Evolutionary conservation across 2,329 filamentous ascomycete genomes (phyloP).

Genomic region (Dactylellina parvicollis): DNA sequence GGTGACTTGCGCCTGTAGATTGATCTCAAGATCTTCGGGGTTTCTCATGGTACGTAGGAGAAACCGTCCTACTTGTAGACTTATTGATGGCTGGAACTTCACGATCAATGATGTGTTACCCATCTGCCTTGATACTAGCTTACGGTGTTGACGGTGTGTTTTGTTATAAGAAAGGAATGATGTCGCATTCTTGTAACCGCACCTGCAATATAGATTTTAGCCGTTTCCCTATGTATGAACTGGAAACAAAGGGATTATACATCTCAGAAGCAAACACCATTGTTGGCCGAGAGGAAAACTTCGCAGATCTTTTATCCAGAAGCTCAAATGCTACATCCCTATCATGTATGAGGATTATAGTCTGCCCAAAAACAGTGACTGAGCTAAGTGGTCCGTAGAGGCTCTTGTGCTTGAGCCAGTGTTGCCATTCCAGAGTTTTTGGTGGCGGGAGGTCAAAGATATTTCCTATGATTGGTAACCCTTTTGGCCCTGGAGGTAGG

Average conservation of each 20-base stretch:
- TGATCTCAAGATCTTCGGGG: neutral
- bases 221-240: conserved; percentile 13
- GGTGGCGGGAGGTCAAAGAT: conserved; percentile 60
- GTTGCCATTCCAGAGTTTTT: conserved; percentile 61
- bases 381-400: conserved; percentile 63
- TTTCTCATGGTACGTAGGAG: conserved; percentile 37
- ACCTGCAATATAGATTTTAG: neutral
- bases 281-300: conserved; percentile 61
- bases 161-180: neutral
- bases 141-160: conserved; percentile 56
- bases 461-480: conserved; percentile 60
- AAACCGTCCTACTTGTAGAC: conserved; percentile 60
- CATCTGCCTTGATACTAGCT: conserved; percentile 58
- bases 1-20: conserved; percentile 57
- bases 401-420: conserved; percentile 61
- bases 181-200: neutral
- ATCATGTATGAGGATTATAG: conserved; percentile 61
- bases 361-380: conserved; percentile 63
- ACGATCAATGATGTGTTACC: conserved; percentile 57
- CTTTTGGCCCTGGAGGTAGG: conserved; percentile 29
- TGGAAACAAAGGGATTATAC: conserved; percentile 59
- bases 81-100: conserved; percentile 58
- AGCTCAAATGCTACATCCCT: conserved; percentile 63
- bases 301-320: conserved; percentile 61
- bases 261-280: conserved; percentile 60